These are phyloP conservation scores for Lasiosphaeria hispida DNA, from an alignment of 495 filamentous ascomycete species.

Conservation along the genomic window DNA sequence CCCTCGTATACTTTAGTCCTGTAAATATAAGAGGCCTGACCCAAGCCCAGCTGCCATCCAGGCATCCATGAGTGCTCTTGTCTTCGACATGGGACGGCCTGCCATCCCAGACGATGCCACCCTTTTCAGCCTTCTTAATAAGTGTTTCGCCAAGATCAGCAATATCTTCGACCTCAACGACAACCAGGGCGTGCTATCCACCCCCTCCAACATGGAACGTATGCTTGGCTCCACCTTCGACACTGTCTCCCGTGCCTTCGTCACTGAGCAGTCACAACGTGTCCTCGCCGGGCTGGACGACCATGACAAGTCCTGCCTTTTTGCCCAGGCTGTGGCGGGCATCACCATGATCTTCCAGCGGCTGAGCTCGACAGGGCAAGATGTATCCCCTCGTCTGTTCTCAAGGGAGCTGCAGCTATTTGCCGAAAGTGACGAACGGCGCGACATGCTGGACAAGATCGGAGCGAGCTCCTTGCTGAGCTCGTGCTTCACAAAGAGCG, in stretches of 20 bases:
- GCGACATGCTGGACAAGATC: conserved; percentile 25
- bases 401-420: conserved; percentile 31
- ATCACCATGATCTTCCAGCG: conserved; percentile 28
- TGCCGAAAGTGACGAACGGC: conserved; percentile 30
- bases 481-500: conserved; percentile 25
- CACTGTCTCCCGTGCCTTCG: conserved; percentile 23
- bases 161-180: conserved; percentile 26
- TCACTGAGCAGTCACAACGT: conserved; percentile 20
- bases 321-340: conserved; percentile 30
- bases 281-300: conserved; percentile 26
- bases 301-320: conserved; percentile 25
- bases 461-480: conserved; percentile 16
- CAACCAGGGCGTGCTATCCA: conserved; percentile 18
- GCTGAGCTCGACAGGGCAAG: not conserved
- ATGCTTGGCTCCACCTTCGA: conserved; percentile 30
- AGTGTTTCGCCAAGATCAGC: conserved; percentile 17
- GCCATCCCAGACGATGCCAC: conserved; percentile 25
- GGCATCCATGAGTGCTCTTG: conserved; percentile 18
- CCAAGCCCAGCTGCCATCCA: conserved; percentile 24
- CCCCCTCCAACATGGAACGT: conserved; percentile 16
- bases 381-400: conserved; percentile 14
- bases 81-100: conserved; percentile 15
- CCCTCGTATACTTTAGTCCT: not conserved
- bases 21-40: not conserved
- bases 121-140: conserved; percentile 23